Evolutionary conservation across 345 rosid genomes (phyloP), one percentile per base, ranked within the genome.

Genomic region (Combretum micranthum): DNA sequence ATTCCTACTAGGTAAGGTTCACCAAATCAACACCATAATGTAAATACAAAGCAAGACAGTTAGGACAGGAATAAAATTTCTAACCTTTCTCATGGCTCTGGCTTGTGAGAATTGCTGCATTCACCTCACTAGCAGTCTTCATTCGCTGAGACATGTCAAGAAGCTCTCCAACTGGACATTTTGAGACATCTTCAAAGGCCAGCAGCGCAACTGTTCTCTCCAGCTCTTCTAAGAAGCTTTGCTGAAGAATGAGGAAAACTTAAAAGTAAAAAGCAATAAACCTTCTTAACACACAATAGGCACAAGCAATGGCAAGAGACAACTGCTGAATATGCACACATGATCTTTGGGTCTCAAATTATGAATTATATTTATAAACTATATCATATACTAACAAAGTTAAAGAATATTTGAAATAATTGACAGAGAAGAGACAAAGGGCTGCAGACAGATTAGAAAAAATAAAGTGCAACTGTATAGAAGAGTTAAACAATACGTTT

Each of bases 1-100:
- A 25, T 5, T 25, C 32, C 32, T 2, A 25, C 32, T 5, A 25
- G 32, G 32, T 25, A 5, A 25, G 32, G 6, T n/a, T 3, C 12
- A 32, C 58, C 1, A 26, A 7, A 13, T 26, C 1, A 11, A 16
- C 13, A 16, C 4, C 15, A 49, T 8, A 52, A 25, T 13, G 4
- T 32, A 47, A 21, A 4, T 2, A 20, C 1, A 2, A 7, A 20
- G 3, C 44, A 20, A 49, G 1, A 15, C n/a, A n/a, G n/a, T n/a
- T n/a, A n/a, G n/a, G 13, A 9, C 6, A 1, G 1, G 2, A 17
- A 10, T 21, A 64, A 26, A n/a, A 16, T 6, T 16, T 42, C 47
- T 12, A 53, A 91, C 99, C 96, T 85, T 94, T 91, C 70, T 94
- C 97, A 53, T 83, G 99, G 60, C 96, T 87, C 77, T 90, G 99